Conservation (phyloP, 2,329 filamentous ascomycete genomes). For the Aspergillus puulaauensis region DNA sequence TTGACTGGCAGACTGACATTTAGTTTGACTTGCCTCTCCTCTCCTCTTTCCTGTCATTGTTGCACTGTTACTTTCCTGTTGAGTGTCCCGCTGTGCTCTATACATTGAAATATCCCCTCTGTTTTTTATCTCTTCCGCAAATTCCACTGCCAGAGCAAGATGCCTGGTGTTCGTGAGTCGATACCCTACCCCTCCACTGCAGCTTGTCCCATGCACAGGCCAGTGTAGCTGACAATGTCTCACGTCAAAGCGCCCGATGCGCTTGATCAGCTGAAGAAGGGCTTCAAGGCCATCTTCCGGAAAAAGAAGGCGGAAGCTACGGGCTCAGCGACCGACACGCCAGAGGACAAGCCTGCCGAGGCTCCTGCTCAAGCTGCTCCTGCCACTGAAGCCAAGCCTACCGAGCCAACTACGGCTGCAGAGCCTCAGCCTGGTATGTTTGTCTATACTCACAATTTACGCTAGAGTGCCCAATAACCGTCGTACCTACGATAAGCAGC, state of each 20-base stretch:
- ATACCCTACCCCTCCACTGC: background rate
- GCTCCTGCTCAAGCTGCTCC: conserved; percentile 6
- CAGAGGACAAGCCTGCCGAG: conserved; percentile 14
- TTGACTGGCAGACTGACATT: no score
- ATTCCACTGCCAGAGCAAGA: conserved; percentile 16
- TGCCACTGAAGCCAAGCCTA: conserved; percentile 10
- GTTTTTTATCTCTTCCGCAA: background rate
- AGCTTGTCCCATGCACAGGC: background rate
- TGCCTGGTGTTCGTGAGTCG: conserved; percentile 37
- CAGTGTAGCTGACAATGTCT: background rate
- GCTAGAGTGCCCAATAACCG: background rate
- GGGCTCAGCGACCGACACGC: conserved; percentile 13
- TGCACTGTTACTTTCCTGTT: background rate
- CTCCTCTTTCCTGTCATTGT: background rate
- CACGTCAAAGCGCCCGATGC: conserved; percentile 28
- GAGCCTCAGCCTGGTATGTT: conserved; percentile 19
- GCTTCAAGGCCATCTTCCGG: conserved; percentile 32
- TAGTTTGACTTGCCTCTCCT: no score
- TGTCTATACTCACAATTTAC: background rate
- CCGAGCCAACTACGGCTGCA: conserved; percentile 14
- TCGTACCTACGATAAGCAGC: background rate
- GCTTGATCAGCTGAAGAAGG: conserved; percentile 33
- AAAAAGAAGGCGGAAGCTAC: conserved; percentile 29
- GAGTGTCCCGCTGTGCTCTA: background rate
- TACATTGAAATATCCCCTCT: background rate